Conservation (phyloP, 2,329 filamentous ascomycete species). For the Trichophyton equinum region DNA sequence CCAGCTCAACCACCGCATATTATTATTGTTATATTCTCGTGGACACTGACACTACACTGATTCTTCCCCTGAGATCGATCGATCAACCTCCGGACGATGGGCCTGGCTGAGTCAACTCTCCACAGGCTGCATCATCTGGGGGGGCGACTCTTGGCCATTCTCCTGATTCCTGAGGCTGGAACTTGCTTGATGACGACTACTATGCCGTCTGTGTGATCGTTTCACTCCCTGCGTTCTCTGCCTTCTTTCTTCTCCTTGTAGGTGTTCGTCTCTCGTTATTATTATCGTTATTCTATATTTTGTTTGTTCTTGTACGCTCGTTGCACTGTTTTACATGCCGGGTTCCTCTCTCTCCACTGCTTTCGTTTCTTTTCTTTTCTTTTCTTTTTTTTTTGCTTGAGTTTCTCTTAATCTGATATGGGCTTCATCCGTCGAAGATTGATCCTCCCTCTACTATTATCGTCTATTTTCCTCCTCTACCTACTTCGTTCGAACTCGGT, state of each 20-base stretch:
- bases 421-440: slow-evolving; percentile 11
- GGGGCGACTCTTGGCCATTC: neutral
- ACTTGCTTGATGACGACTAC: neutral
- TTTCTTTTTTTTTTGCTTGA: neutral
- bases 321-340: neutral
- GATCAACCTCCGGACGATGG: neutral
- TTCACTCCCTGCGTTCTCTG: neutral
- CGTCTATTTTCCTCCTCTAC: slow-evolving; percentile 8
- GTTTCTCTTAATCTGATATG: neutral
- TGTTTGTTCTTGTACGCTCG: neutral
- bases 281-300: neutral
- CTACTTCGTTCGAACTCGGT: slow-evolving; percentile 4
- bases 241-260: neutral
- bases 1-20: too few relatives aligned
- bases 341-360: neutral
- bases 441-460: slow-evolving; percentile 8
- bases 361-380: neutral
- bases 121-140: neutral
- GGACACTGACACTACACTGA: too few relatives aligned
- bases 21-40: too few relatives aligned
- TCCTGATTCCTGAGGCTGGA: neutral
- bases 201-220: neutral
- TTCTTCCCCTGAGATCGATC: too few relatives aligned
- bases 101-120: slow-evolving; percentile 1
- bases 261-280: neutral